phyloP scores from a whole-genome alignment of 305 asterid genomes.

The Withania somnifera region DNA sequence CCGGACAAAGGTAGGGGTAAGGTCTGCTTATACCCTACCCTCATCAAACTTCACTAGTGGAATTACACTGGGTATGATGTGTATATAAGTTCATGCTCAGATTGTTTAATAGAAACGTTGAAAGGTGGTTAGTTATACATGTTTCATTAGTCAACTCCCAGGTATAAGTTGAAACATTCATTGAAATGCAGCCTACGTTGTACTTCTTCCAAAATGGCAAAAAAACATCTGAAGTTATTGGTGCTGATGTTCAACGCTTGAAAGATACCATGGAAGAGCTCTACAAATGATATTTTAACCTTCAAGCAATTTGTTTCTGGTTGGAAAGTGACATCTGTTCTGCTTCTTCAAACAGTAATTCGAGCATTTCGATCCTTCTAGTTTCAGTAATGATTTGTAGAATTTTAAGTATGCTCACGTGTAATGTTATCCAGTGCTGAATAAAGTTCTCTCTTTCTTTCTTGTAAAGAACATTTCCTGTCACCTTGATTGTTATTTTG shows the following conservation, averaged over 20 bases:
- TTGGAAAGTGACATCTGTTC: background rate
- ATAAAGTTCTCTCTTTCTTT: background rate
- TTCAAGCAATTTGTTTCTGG: background rate
- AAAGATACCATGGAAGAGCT: slow-evolving; percentile 69
- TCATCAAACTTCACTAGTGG: no score
- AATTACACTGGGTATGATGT: no score
- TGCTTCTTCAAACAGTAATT: background rate
- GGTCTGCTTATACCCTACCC: no score
- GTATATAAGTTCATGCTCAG: background rate
- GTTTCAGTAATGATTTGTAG: background rate
- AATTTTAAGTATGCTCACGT: background rate
- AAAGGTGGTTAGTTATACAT: background rate
- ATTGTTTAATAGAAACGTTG: background rate
- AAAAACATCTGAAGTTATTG: slow-evolving; percentile 55
- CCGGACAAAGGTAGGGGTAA: no score
- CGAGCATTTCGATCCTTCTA: background rate
- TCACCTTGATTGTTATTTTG: background rate
- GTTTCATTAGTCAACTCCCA: background rate
- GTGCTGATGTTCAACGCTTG: slow-evolving; percentile 68
- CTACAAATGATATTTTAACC: slow-evolving; percentile 32
- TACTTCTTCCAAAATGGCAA: slow-evolving; percentile 82
- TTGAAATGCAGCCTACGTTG: slow-evolving; percentile 72
- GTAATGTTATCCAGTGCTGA: background rate
- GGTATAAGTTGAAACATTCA: background rate
- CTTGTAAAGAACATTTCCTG: background rate